A percentile compares a stretch with the other conserved stretches of the same genome.
These are phyloP conservation scores for Trichomonas tenax DNA, from an alignment of 208 protist genomes.

Conservation along the genomic window DNA sequence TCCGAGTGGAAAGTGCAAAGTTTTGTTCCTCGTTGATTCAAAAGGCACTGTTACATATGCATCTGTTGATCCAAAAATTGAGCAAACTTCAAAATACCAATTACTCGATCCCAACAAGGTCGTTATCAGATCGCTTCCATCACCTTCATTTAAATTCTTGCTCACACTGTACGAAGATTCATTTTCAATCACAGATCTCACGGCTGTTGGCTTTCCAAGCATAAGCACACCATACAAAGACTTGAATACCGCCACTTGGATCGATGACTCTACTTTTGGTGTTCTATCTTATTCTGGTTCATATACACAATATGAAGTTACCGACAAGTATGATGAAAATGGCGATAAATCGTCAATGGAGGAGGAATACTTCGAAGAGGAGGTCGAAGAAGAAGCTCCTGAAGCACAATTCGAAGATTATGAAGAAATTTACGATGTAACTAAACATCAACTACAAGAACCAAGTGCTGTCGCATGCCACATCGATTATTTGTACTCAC, in stretches of 20 bases:
- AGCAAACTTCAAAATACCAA: neutral
- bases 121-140: neutral
- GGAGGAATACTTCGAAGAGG: neutral
- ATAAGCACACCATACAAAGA: neutral
- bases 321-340: neutral
- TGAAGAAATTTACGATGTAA: neutral
- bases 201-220: neutral
- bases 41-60: neutral
- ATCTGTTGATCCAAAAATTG: neutral
- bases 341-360: neutral
- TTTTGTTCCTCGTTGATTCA: neutral
- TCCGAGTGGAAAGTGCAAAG: neutral
- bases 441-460: neutral
- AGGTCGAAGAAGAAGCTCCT: neutral
- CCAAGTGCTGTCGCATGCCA: neutral
- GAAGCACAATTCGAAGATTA: neutral
- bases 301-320: neutral
- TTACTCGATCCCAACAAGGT: neutral
- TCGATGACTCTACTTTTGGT: neutral
- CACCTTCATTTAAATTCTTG: neutral
- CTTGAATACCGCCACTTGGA: neutral
- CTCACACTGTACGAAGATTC: neutral
- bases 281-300: neutral
- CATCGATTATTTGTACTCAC: neutral
- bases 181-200: neutral